Evolutionary conservation across 2,329 filamentous ascomycete species (phyloP).

Genomic region (Herpomyces periplanetae): DNA sequence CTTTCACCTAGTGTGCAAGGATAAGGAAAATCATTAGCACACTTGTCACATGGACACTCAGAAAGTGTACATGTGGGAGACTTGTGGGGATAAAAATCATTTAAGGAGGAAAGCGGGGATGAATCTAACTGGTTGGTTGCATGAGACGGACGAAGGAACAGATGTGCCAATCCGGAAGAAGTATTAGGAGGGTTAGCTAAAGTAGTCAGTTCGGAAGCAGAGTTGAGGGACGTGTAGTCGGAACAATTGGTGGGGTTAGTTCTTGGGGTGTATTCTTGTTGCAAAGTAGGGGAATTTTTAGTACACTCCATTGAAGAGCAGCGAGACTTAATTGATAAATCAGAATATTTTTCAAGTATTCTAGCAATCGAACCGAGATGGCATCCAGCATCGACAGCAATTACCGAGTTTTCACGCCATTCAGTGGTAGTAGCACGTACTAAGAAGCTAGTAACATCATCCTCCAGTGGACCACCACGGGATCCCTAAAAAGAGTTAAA

Average conservation of each 20-base stretch:
- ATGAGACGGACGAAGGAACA: too few relatives aligned
- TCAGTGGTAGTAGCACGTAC: constrained; percentile 38
- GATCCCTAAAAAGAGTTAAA: constrained; percentile 47
- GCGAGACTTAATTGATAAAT: constrained; percentile 6
- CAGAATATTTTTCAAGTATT: constrained; percentile 21
- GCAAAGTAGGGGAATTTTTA: neutral
- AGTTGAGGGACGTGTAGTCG: too few relatives aligned
- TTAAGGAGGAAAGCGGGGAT: too few relatives aligned
- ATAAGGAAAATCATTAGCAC: too few relatives aligned
- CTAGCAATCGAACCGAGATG: constrained; percentile 51
- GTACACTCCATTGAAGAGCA: neutral
- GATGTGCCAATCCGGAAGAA: too few relatives aligned
- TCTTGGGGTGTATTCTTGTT: constrained; percentile 3
- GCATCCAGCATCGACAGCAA: constrained; percentile 77
- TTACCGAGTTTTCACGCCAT: constrained; percentile 43
- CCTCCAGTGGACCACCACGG: constrained; percentile 57
- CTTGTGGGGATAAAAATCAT: too few relatives aligned
- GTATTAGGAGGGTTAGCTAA: too few relatives aligned
- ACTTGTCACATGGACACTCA: too few relatives aligned
- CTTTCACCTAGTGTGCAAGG: constrained; percentile 13
- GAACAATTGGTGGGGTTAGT: constrained; percentile 3
- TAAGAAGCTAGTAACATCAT: constrained; percentile 56
- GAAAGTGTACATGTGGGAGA: too few relatives aligned
- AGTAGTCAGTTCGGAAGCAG: too few relatives aligned
- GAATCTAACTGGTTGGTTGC: too few relatives aligned